Base-by-base conservation (phyloP, 345 rosid genomes). In the Clarkia xantiana region DNA sequence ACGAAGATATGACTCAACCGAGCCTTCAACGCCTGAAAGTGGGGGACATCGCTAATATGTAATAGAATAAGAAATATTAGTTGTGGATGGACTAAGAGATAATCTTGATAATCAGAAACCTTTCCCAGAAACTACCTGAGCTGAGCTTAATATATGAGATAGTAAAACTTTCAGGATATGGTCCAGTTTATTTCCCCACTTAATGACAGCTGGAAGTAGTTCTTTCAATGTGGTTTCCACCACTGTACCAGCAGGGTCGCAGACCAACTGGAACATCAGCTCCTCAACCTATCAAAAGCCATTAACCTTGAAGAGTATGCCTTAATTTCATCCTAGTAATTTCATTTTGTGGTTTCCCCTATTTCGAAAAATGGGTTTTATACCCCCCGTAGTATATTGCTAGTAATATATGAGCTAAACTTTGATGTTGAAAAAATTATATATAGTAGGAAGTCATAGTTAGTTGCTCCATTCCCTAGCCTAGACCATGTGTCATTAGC, bases 11-110 rank as follows among this genome's bases (percentile, higher is more conserved):
- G 86, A 83, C 65, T 90, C 97, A 62, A 86, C 55, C 49, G 96
- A 83, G 50, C 97, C 94, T 73, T 90, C 91, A 62, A 90, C 95
- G 39, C 96, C 96, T 44, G 97, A 86, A 67, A 86, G 78, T 45
- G 94, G 94, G 40, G 97, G 95, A 47, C 96, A 83, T 43, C 66
- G 81, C 97, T 90, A 77, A 60, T 63, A 59, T 42, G 45, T 18
- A 41, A 18, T 52, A 58, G 18, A 29, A 29, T 47, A 29, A 29
- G 44, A 62, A 40, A 42, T 45, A 50, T 49, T 40, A 45, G 51
- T 47, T 41, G 25, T 42, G 61, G 42, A 17, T n/a, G 47, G 10
- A 41, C 29, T 17, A 18, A 14, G n/a, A 40, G 40, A 4, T 11
- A 44, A 0, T 0, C 15, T 34, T 14, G 17, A 25, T 38, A 52